Evolutionary conservation across 768 basidiomycete genomes (phyloP), one percentile per base, ranked within the genome.

Genomic region (Psilocybe tampanensis): DNA sequence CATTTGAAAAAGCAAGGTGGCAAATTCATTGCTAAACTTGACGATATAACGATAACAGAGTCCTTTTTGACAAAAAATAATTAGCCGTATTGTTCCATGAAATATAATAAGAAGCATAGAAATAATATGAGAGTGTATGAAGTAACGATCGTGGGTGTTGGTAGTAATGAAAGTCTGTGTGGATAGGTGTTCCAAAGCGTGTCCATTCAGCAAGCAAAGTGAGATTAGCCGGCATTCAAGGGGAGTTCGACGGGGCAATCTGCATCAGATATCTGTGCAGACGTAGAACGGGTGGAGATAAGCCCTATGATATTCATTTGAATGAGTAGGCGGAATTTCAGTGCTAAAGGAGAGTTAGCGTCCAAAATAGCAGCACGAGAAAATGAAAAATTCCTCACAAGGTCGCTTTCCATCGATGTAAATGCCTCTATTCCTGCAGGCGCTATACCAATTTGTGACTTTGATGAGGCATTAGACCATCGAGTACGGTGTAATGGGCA

Each of bases 381-480:
- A 55, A 32, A 3, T 32, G 17, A 19, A 24, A 21, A 43, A 23
- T 12, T 45, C 80, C 88, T 29, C 65, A 93, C 86, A 79, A 54
- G 82, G 85, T 52, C 87, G 83, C 45, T 69, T 74, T n/a, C 81
- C 84, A 66, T 73, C 72, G 2, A 69, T 32, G 68, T 74, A 83
- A 26, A 83, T 66, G 34, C 70, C 76, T 39, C 70, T 65, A 67
- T 92, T 88, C 73, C 80, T 81, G 76, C 93, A 95, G 6, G 82
- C 88, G 55, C 88, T 76, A 68, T 94, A 90, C 85, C 89, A 91
- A 52, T 84, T 85, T 7, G 68, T 67, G 90, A 88, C 89, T 92
- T 53, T 0, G 55, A 15, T 52, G 36, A n/a, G 26, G 44, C 4
- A 34, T n/a, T n/a, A n/a, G n/a, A n/a, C n/a, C 7, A 32, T 53